Evolutionary conservation across 1,284 basidiomycete genomes (phyloP).

Genomic region (Moniliophthora roreri): DNA sequence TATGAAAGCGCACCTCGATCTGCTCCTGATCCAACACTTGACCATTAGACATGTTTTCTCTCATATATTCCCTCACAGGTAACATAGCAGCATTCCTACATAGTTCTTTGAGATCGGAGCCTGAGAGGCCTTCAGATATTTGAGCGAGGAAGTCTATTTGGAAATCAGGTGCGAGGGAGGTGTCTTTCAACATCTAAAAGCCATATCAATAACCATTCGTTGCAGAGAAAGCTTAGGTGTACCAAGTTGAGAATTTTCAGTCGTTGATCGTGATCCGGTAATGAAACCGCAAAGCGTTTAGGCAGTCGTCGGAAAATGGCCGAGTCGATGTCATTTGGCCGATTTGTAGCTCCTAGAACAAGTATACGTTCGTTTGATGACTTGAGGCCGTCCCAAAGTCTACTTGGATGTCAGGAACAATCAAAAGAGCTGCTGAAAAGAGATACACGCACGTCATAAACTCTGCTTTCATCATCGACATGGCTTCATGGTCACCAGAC

Average conservation of each 20-base stretch:
- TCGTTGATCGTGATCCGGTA: slow-evolving; percentile 84
- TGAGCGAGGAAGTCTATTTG: slow-evolving; percentile 68
- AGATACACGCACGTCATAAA: slow-evolving; percentile 87
- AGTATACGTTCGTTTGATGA: slow-evolving; percentile 85
- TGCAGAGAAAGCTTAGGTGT: slow-evolving; percentile 39
- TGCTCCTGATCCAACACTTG: slow-evolving; percentile 53
- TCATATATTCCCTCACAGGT: slow-evolving; percentile 87
- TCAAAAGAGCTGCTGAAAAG: no score
- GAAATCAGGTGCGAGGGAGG: slow-evolving; percentile 67
- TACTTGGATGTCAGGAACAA: no score
- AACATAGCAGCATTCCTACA: slow-evolving; percentile 93
- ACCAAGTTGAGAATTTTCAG: slow-evolving; percentile 89
- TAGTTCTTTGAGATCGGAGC: slow-evolving; percentile 93
- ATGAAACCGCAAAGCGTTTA: slow-evolving; percentile 89
- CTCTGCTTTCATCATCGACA: slow-evolving; percentile 99
- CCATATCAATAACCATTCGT: slow-evolving; percentile 62
- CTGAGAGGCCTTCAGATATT: slow-evolving; percentile 79
- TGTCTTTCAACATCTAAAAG: slow-evolving; percentile 80
- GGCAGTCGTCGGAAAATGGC: slow-evolving; percentile 97
- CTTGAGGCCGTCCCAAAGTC: slow-evolving; percentile 96
- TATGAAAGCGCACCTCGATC: slow-evolving; percentile 44
- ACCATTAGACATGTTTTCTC: slow-evolving; percentile 37
- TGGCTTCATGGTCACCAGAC: slow-evolving; percentile 94
- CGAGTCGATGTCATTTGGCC: slow-evolving; percentile 93
- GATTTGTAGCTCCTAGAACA: slow-evolving; percentile 94